These are phyloP conservation scores for sorghum (Sorghum bicolor) DNA, from an alignment of 176 grass and related monocot species.

Conservation along the genomic window Sorghum_bicolor_NCBIv3 NC_012874.2:71525501-71526000, in stretches of 20 bases:
- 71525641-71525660: too few species aligned
- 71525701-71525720: background rate
- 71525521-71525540: too few species aligned
- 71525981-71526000: slow-evolving; percentile 32
- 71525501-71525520: too few species aligned
- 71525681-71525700: background rate
- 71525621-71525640: too few species aligned
- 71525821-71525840: background rate
- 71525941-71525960: background rate
- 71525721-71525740: background rate
- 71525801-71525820: background rate
- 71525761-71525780: background rate
- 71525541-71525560: too few species aligned
- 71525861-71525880: background rate
- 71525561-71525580: too few species aligned
- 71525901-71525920: background rate
- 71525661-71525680: too few species aligned
- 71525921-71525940: background rate
- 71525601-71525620: too few species aligned
- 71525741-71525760: background rate
- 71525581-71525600: too few species aligned
- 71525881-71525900: background rate
- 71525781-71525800: background rate
- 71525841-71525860: background rate
- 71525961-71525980: background rate